Evolutionary conservation across 768 basidiomycete genomes (phyloP).

Genomic region (Paxillus involutus): DNA sequence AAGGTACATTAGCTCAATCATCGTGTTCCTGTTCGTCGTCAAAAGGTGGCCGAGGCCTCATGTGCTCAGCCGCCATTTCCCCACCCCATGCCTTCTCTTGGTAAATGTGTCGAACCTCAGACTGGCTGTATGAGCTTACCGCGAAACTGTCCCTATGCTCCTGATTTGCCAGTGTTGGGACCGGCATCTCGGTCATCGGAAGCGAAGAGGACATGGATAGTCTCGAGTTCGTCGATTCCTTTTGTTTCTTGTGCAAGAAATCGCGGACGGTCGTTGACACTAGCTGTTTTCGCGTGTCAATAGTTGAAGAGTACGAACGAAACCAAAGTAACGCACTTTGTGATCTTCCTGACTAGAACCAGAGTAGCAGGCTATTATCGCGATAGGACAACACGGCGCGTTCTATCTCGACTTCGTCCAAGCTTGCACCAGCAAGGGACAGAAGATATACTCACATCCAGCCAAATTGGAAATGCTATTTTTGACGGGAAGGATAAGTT

Average conservation of each 20-base stretch:
- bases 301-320: neutral
- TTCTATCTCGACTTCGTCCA: conserved; percentile 45
- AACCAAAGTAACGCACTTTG: conserved; percentile 44
- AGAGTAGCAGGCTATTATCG: conserved; percentile 75
- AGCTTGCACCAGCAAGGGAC: neutral
- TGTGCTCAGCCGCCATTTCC: conserved; percentile 36
- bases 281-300: conserved; percentile 40
- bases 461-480: conserved; percentile 82
- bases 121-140: conserved; percentile 27
- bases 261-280: conserved; percentile 66
- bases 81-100: conserved; percentile 33
- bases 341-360: conserved; percentile 83
- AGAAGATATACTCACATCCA: conserved; percentile 51
- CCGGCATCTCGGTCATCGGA: conserved; percentile 27
- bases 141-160: conserved; percentile 30
- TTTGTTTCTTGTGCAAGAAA: conserved; percentile 60
- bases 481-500: conserved; percentile 6
- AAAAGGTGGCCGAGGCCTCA: conserved; percentile 40
- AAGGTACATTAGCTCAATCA: conserved; percentile 24
- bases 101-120: conserved; percentile 26
- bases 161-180: conserved; percentile 28
- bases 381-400: conserved; percentile 81
- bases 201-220: conserved; percentile 25
- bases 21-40: conserved; percentile 41
- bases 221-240: conserved; percentile 16